These are phyloP conservation scores for Mediolabrus comicus DNA, from an alignment of 108 stramenopile genomes.

Conservation along the genomic window DNA sequence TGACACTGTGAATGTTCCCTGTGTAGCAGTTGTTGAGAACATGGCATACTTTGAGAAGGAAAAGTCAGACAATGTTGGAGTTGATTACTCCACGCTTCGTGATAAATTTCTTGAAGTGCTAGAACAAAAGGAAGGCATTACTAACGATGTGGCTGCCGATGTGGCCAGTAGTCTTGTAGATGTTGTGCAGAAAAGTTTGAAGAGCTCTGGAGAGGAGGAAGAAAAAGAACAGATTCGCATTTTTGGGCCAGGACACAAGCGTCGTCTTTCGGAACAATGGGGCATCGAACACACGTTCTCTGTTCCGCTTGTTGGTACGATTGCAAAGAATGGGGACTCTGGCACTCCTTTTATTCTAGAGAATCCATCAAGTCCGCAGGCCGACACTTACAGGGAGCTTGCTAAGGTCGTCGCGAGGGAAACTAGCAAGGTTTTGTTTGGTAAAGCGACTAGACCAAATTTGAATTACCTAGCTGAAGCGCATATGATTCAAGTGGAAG, in stretches of 20 bases:
- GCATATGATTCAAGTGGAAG: constrained; percentile 39
- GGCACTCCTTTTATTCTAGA: constrained; percentile 77
- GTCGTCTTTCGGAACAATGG: constrained; percentile 76
- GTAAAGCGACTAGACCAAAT: constrained; percentile 49
- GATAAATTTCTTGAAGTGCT: constrained; percentile 41
- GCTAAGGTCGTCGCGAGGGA: constrained; percentile 70
- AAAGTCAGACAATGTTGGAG: constrained; percentile 2
- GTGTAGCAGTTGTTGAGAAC: constrained; percentile 97
- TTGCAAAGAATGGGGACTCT: constrained; percentile 81
- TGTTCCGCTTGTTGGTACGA: constrained; percentile 71
- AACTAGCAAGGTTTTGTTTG: constrained; percentile 47
- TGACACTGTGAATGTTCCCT: constrained; percentile 91
- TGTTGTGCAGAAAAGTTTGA: constrained; percentile 41
- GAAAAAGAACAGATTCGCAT: constrained; percentile 56
- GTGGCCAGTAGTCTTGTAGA: constrained; percentile 49
- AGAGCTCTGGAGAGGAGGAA: constrained; percentile 2
- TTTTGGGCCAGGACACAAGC: constrained; percentile 80
- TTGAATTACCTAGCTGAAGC: constrained; percentile 47
- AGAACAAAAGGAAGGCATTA: constrained; percentile 27
- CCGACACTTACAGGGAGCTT: constrained; percentile 63
- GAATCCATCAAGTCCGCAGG: constrained; percentile 67
- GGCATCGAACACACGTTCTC: constrained; percentile 84
- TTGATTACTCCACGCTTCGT: constrained; percentile 45
- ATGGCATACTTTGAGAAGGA: constrained; percentile 89
- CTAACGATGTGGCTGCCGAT: constrained; percentile 19